These are phyloP conservation scores for Cryptosporidium baileyi DNA, from an alignment of 169 alveolate genomes.

Conservation along the genomic window DNA sequence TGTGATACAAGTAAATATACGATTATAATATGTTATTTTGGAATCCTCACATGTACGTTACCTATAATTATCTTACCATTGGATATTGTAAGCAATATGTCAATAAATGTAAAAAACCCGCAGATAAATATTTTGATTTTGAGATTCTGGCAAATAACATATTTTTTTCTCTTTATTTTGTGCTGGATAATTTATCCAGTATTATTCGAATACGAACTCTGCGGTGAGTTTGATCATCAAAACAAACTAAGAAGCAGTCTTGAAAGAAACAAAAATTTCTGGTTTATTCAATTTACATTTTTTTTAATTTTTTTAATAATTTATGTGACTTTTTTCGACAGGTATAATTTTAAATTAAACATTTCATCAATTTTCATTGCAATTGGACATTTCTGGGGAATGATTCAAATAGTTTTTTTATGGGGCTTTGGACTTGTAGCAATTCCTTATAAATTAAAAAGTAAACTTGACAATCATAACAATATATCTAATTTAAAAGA, in stretches of 20 bases:
- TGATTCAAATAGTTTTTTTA: slow-evolving; percentile 8
- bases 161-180: not conserved
- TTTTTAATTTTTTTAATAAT: not conserved
- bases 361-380: slow-evolving; percentile 16
- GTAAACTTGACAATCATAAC: no score
- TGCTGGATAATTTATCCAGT: slow-evolving; percentile 38
- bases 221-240: not conserved
- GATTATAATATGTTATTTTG: not conserved
- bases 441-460: slow-evolving; percentile 18
- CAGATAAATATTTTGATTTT: not conserved
- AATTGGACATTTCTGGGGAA: slow-evolving; percentile 35
- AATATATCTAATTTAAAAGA: not conserved
- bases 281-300: not conserved
- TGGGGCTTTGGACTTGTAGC: slow-evolving; percentile 38
- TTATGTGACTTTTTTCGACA: not conserved
- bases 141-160: slow-evolving; percentile 3
- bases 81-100: not conserved
- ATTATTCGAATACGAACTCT: slow-evolving; percentile 35
- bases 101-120: not conserved
- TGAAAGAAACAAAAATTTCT: slow-evolving; percentile 5
- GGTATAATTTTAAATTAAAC: not conserved
- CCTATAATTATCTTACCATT: slow-evolving; percentile 29
- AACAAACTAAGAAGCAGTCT: slow-evolving; percentile 9
- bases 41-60: slow-evolving; percentile 16
- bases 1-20: not conserved